Conservation (phyloP, 169 alveolate genomes). For the Ichthyophthirius multifiliis region DNA sequence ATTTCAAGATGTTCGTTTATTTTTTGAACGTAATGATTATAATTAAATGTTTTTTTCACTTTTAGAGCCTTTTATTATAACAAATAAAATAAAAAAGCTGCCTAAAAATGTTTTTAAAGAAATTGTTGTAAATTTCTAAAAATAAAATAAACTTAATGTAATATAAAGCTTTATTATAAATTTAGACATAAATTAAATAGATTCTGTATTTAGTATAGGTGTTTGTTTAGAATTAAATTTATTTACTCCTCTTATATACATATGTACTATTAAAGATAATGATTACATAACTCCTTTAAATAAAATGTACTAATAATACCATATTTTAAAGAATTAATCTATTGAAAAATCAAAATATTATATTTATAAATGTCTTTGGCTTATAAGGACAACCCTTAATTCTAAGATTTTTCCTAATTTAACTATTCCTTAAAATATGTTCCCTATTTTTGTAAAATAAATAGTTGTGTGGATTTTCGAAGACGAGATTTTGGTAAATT, state of each 20-base stretch:
- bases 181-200: not conserved
- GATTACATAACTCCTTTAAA: not conserved
- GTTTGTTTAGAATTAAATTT: not conserved
- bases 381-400: not conserved
- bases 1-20: not conserved
- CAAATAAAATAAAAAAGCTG: not conserved
- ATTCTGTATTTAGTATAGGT: not conserved
- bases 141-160: not conserved
- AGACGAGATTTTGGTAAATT: not conserved
- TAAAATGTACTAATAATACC: not conserved
- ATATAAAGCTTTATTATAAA: not conserved
- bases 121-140: not conserved
- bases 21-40: not conserved
- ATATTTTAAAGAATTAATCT: not conserved
- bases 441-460: not conserved
- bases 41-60: not conserved
- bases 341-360: not conserved
- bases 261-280: not conserved
- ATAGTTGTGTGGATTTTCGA: not conserved
- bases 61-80: not conserved
- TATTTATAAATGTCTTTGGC: not conserved
- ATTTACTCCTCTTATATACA: not conserved
- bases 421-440: not conserved
- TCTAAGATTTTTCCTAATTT: not conserved
- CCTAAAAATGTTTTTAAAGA: not conserved